phyloP scores from a whole-genome alignment of 2,329 filamentous ascomycete genomes.

The Ceratocystis lukuohia region DNA sequence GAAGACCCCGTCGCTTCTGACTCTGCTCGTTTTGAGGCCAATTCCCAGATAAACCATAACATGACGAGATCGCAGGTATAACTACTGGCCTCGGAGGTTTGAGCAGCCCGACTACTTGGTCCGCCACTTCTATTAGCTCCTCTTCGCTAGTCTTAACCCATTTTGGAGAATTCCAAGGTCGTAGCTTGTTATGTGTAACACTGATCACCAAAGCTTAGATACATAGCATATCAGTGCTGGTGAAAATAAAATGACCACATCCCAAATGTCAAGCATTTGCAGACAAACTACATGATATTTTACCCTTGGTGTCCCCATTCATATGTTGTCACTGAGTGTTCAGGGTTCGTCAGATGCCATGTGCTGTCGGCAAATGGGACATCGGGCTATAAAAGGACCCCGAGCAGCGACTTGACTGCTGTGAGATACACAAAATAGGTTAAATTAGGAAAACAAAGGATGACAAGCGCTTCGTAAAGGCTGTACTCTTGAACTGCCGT shows the following conservation, averaged over 20 bases:
- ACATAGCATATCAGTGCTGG: background rate
- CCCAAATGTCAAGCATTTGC: background rate
- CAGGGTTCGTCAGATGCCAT: background rate
- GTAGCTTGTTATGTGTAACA: conserved; percentile 1
- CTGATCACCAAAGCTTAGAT: background rate
- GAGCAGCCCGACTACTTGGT: background rate
- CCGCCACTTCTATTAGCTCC: background rate
- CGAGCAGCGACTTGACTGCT: background rate
- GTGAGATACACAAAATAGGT: background rate
- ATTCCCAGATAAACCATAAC: background rate
- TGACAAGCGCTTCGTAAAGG: no score
- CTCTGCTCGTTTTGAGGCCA: no score
- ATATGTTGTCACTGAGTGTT: background rate
- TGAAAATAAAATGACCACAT: background rate
- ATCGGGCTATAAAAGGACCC: background rate
- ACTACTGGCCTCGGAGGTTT: background rate
- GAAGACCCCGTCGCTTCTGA: background rate
- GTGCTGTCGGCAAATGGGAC: background rate
- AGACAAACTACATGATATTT: background rate
- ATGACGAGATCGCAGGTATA: background rate
- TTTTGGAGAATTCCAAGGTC: background rate
- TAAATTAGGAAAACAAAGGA: background rate
- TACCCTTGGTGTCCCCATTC: background rate
- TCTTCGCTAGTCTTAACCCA: background rate
- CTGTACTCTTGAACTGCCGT: no score